phyloP scores from a whole-genome alignment of 441 rosid genomes.

The Hura crepitans region DNA sequence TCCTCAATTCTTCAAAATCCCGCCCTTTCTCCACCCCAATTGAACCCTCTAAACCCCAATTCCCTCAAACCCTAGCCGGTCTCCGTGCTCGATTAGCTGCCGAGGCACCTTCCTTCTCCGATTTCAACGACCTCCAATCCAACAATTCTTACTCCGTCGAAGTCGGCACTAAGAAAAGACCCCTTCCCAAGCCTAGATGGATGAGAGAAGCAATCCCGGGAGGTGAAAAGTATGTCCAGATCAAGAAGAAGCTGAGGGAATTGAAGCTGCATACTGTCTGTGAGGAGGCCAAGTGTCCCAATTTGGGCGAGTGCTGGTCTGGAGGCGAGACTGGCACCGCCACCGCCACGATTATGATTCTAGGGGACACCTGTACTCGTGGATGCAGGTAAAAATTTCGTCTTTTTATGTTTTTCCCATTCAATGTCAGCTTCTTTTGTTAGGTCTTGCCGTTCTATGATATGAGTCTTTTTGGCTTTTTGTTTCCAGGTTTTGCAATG shows the following conservation, averaged over 20 bases:
- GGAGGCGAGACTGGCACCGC: slow-evolving; percentile 98
- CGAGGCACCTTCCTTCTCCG: slow-evolving; percentile 61
- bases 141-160: slow-evolving; percentile 64
- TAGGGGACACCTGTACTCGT: slow-evolving; percentile 95
- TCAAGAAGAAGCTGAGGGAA: slow-evolving; percentile 85
- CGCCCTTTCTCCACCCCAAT: slow-evolving; percentile 39
- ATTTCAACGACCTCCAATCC: slow-evolving; percentile 50
- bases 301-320: slow-evolving; percentile 92
- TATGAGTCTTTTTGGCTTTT: background rate
- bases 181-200: slow-evolving; percentile 97
- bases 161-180: slow-evolving; percentile 93
- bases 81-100: slow-evolving; percentile 79
- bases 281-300: slow-evolving; percentile 94
- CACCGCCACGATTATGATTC: slow-evolving; percentile 91
- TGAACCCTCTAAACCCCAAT: slow-evolving; percentile 34
- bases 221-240: slow-evolving; percentile 91
- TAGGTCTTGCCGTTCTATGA: background rate
- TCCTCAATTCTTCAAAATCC: slow-evolving; percentile 25
- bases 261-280: slow-evolving; percentile 94
- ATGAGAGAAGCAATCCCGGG: slow-evolving; percentile 91
- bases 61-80: slow-evolving; percentile 56
- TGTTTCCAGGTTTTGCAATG: slow-evolving; percentile 74
- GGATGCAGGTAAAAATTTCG: slow-evolving; percentile 64
- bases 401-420: background rate
- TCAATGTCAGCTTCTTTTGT: background rate